A percentile compares a stretch with the other conserved stretches of the same genome.
These are phyloP conservation scores for Seiridium cupressi DNA, from an alignment of 2,329 filamentous ascomycete species.

Conservation along the genomic window DNA sequence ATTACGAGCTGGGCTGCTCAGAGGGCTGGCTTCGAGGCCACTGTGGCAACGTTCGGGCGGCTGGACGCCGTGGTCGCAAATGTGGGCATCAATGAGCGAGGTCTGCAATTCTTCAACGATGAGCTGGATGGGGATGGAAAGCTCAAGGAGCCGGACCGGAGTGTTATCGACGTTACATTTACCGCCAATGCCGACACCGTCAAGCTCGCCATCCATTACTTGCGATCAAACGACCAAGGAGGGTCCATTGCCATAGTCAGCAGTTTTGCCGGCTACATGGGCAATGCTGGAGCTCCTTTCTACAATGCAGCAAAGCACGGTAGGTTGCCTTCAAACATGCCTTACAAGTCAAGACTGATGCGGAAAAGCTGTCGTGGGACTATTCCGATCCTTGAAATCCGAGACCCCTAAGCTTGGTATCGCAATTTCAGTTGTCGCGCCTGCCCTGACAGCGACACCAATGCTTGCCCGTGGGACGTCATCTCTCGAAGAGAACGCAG, in stretches of 20 bases:
- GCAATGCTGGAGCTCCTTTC: background rate
- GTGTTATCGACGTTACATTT: slow-evolving; percentile 47
- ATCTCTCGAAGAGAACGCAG: background rate
- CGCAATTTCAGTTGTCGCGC: slow-evolving; percentile 4
- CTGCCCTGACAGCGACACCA: background rate
- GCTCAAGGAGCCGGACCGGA: slow-evolving; percentile 40
- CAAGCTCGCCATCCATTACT: slow-evolving; percentile 45
- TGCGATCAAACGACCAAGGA: slow-evolving; percentile 43
- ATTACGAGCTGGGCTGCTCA: slow-evolving; percentile 50
- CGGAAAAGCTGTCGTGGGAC: background rate
- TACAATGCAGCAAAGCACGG: slow-evolving; percentile 3
- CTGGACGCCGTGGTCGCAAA: slow-evolving; percentile 73
- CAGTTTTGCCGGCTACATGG: slow-evolving; percentile 5
- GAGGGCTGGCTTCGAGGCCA: slow-evolving; percentile 46
- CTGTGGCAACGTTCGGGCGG: slow-evolving; percentile 64
- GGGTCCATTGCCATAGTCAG: slow-evolving; percentile 44
- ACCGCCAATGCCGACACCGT: slow-evolving; percentile 47
- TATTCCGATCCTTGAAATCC: background rate
- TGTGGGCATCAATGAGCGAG: slow-evolving; percentile 49
- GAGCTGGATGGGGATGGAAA: slow-evolving; percentile 48
- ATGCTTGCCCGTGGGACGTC: background rate
- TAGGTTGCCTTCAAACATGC: background rate
- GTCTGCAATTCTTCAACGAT: slow-evolving; percentile 40
- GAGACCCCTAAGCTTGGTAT: background rate
- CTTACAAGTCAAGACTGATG: background rate